Percentiles rank a stretch among this genome's conserved stretches.
Conservation (phyloP, 2,329 filamentous ascomycete species). For the Trichoderma gracile region DNA sequence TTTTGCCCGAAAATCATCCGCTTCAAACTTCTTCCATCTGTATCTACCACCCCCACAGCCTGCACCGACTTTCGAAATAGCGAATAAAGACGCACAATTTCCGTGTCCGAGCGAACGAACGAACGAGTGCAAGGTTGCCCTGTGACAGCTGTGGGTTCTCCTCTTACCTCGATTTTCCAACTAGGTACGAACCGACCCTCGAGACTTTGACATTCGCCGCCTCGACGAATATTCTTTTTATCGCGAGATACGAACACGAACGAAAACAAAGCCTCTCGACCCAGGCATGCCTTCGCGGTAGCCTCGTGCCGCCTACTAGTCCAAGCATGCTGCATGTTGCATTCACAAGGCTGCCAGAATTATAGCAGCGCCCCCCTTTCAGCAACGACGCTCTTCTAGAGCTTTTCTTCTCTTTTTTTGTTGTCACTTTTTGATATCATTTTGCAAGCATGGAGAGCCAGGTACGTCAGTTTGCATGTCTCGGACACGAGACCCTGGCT, state of each 20-base stretch:
- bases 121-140: slow-evolving; percentile 2
- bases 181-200: not conserved
- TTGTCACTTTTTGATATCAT: slow-evolving; percentile 22
- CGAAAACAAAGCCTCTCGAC: slow-evolving; percentile 27
- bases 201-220: slow-evolving; percentile 22
- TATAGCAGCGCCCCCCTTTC: slow-evolving; percentile 44
- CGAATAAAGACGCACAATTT: slow-evolving; percentile 43
- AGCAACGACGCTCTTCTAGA: slow-evolving; percentile 22
- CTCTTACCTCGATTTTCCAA: not conserved
- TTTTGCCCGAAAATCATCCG: slow-evolving; percentile 37
- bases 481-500: not conserved
- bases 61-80: slow-evolving; percentile 46
- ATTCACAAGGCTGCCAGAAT: slow-evolving; percentile 45
- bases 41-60: slow-evolving; percentile 40
- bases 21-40: slow-evolving; percentile 23
- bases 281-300: slow-evolving; percentile 46
- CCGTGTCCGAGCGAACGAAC: slow-evolving; percentile 16
- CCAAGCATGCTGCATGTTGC: slow-evolving; percentile 47
- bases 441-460: slow-evolving; percentile 49
- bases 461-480: slow-evolving; percentile 38
- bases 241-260: not conserved
- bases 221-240: slow-evolving; percentile 25
- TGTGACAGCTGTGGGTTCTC: slow-evolving; percentile 4
- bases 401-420: slow-evolving; percentile 15
- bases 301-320: slow-evolving; percentile 39